Base-by-base conservation (phyloP, 2,329 filamentous ascomycete species). In the Pseudopithomyces maydicus region DNA sequence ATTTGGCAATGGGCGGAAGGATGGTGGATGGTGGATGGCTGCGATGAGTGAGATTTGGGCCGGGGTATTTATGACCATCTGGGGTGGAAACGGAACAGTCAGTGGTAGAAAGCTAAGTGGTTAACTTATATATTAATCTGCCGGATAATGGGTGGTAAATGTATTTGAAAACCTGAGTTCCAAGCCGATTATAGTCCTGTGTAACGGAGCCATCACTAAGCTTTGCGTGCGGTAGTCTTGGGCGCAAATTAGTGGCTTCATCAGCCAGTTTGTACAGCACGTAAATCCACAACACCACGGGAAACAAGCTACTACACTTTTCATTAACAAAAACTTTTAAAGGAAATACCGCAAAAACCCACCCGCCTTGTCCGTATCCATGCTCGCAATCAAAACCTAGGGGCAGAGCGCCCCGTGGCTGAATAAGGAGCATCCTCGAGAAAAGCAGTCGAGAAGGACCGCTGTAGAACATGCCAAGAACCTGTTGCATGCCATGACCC, bases 311-410 rank as follows among this genome's bases (percentile, higher is more conserved):
- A 36, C 35, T 14, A 11, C 35, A 36, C 11, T 14, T 14, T 50
- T 22, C 54, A 61, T 61, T 64, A 60, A 65, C 56, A n/a, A 22
- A 59, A 63, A 52, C 32, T 44, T 41, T 55, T 55, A 43, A 44
- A 58, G 55, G 51, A 43, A 59, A 55, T 69, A 67, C 58, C 58
- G 44, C 67, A 70, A 64, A 66, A 61, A 52, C 52, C 58, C 62
- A 56, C 49, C 51, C 57, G 56, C 47, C 50, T 57, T 55, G 49
- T 56, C 52, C 50, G 55, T 57, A 63, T 56, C 41, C 58, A 66
- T 69, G 58, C 61, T 62, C 38, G 57, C 54, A 39, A 62, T 65
- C 50, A 59, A 64, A 64, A 15, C 47, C 47, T 47, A 14, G 55
- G 56, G 59, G 59, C 50, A 53, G 44, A 53, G 22, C 41, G 52